Base-by-base conservation (phyloP, 768 basidiomycete genomes). In the Kwoniella shandongensis region DNA sequence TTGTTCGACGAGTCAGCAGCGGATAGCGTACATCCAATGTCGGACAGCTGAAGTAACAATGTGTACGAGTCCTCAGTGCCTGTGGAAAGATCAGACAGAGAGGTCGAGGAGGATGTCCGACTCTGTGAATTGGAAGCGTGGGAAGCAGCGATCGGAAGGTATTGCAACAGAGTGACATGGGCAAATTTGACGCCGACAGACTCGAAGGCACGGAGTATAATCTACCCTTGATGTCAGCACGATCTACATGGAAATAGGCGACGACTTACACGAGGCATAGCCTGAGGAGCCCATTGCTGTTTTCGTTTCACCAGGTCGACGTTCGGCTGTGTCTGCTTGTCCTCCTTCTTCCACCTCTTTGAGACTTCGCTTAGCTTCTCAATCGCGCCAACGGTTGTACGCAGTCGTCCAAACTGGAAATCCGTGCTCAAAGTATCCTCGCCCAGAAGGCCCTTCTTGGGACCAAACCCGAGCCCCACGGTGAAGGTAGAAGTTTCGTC, bases 1-100 rank as follows among this genome's bases (percentile, higher is more conserved):
- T 73, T 70, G 41, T 65, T 73, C 32, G 62, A 61, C 22, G 69
- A 63, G 45, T 73, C 71, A 4, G 71, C 71, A 6, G 71, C 66
- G 18, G 48, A 54, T 13, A 73, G 51, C 6, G 13, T 44, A 22
- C 54, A 45, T 10, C 11, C 39, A 20, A 68, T 15, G 12, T 56
- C 38, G 18, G 58, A 55, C 10, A 68, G 26, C 13, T 64, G 54
- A 30, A 73, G 42, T 10, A 63, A 61, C 7, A 73, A 15, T 6
- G 51, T 54, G 53, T 58, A 68, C 20, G 22, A 15, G 13, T 70
- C 60, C 2, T 61, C 53, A 11, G 47, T 6, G 20, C 29, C 7
- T 18, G 58, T 15, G 12, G 50, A 52, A 22, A 63, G 38, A 15
- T 68, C 66, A 7, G 55, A n/a, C 20, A 66, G 63, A 18, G 66